phyloP scores from a whole-genome alignment of 2,329 filamentous ascomycete genomes.

The Clarireedia sp. region DNA sequence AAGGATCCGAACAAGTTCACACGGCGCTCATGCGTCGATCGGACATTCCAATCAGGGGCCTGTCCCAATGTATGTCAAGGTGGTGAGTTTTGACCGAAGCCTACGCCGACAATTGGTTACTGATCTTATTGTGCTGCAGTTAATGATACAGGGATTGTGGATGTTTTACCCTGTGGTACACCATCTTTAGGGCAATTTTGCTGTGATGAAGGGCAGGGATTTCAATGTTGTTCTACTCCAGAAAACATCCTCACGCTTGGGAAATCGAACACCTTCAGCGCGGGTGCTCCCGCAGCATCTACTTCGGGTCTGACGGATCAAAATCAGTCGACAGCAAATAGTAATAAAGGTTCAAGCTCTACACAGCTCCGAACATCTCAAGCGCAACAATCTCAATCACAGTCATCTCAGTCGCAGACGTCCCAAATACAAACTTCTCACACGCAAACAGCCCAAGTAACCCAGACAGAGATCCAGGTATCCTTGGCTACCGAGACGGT shows the following conservation, averaged over 20 bases:
- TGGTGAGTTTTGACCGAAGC: constrained; percentile 6
- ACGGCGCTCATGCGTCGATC: constrained; percentile 14
- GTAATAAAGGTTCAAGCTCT: not conserved
- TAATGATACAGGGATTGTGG: constrained; percentile 1
- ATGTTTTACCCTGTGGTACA: constrained; percentile 12
- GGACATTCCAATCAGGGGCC: constrained; percentile 6
- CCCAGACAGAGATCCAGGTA: not conserved
- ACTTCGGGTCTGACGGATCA: not conserved
- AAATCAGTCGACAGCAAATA: not conserved
- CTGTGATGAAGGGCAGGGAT: constrained; percentile 15
- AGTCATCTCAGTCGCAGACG: not conserved
- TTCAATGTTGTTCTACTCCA: constrained; percentile 9
- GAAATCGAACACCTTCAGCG: not conserved
- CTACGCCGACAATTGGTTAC: not conserved
- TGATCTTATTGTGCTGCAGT: constrained; percentile 4
- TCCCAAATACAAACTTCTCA: not conserved
- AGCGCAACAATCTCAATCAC: not conserved
- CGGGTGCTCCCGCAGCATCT: not conserved
- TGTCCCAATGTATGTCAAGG: constrained; percentile 16
- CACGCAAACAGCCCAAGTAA: not conserved
- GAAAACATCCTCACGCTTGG: constrained; percentile 12
- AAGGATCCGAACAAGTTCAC: constrained; percentile 4
- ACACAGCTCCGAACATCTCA: not conserved
- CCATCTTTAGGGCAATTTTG: constrained; percentile 12
- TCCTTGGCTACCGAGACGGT: not conserved